Evolutionary conservation across 169 alveolate species (phyloP), one percentile per base, ranked within the genome.

Genomic region (Plasmodium malariae): DNA sequence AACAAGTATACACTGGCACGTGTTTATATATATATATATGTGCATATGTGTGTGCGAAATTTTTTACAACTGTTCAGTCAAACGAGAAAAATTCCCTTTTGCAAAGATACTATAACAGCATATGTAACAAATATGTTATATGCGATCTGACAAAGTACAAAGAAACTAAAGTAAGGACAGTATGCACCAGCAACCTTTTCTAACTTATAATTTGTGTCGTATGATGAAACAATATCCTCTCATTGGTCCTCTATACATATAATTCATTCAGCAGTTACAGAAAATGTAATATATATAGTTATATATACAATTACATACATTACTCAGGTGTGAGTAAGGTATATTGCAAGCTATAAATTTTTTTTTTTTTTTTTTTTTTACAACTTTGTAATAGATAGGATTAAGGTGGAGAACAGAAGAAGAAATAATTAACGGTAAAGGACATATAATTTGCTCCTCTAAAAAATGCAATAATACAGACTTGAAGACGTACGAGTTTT

Each of bases 341-440:
- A n/a, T 17, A n/a, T 55, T 19, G 24, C 24, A 60, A 40, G n/a
- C 51, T 30, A 24, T 60, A 9, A 32, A 28, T 62, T 26, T 26
- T 62, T 5, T 57, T 51, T 30, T 40, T 54, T 19, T 32, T 48
- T 24, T 3, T 37, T 30, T 72, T 30, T 72, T 28, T 40, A 6
- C 32, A 34, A 14, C 54, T 7, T 65, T n/a, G 9, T 43, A 30
- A 21, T 36, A 83, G 91, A 83, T 83, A 28, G 91, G 91, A 4
- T 43, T 83, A 6, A 83, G 91, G 70, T 83, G 91, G 91, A 51
- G 91, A 68, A 83, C 91, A 59, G 91, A 83, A 55, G 91, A 70
- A 17, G 91, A 83, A 71, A 71, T 83, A 34, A 69, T 83, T 3
- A 48, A 48, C 7, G 91, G 91, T 4, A 83, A 83, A 63, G 91